Evolutionary conservation across 768 basidiomycete species (phyloP), one percentile per base, ranked within the genome.

Genomic region (Trametes coccinea): DNA sequence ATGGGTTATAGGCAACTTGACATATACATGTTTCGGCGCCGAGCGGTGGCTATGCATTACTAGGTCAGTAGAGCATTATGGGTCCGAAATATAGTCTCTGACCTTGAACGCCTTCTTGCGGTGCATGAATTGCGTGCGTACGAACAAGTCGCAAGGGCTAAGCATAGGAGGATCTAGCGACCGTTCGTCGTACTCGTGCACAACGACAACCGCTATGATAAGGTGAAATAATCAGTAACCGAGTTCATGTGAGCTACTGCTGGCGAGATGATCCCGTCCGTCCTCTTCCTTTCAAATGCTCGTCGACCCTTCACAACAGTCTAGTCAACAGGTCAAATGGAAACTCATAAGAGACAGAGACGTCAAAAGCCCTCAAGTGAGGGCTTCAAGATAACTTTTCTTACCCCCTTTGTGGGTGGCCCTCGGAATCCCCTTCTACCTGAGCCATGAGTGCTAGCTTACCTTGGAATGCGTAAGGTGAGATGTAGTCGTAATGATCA

Each of bases 121-220:
- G 22, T 22, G 52, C 2, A 13, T 27, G 5, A 63, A 43, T 10
- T 44, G 47, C 6, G 51, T 48, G 31, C 67, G 43, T 5, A 60
- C 48, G 47, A 62, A 69, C 16, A 64, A 53, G 17, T 62, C 51
- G 5, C 17, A 31, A 4, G 62, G 58, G 13, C 44, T 45, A 5
- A 69, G 41, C 14, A 43, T 27, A 0, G 62, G 66, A 29, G 63
- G 64, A 31, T 67, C 62, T 9, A 69, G 51, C 13, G 53, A 57
- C 2, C 16, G 9, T n/a, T 69, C 68, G 33, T 62, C 50, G 30
- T 63, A 69, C 29, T 65, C 62, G 34, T 67, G 48, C 11, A 67
- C 55, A 48, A 62, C 22, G 1, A 44, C 54, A 1, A 59, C 61
- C 2, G n/a, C 66, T 67, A 43, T 41, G 13, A 37, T n/a, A 8